These are phyloP conservation scores for Alternaria atra DNA, from an alignment of 2,329 filamentous ascomycete genomes.

Conservation along the genomic window DNA sequence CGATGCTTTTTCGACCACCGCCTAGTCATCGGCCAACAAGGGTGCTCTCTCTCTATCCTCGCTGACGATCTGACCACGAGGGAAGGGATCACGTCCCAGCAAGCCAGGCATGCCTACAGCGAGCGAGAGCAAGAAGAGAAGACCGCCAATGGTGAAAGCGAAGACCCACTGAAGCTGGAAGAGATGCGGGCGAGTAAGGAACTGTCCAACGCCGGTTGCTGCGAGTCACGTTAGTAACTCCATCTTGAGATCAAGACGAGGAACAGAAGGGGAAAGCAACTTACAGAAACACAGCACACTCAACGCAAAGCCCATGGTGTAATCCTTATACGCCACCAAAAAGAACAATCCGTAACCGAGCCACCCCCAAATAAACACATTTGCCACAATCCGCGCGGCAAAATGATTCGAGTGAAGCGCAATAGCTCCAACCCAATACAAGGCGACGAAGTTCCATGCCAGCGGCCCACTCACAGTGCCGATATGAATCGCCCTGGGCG, in stretches of 20 bases:
- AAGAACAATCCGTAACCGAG: constrained; percentile 80
- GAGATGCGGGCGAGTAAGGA: constrained; percentile 73
- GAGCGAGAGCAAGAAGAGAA: constrained; percentile 75
- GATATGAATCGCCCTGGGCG: constrained; percentile 78
- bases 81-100: constrained; percentile 67
- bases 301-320: constrained; percentile 80
- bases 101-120: constrained; percentile 70
- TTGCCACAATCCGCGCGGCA: constrained; percentile 80
- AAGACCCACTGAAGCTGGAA: constrained; percentile 93
- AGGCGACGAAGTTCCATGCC: constrained; percentile 84
- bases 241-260: background rate
- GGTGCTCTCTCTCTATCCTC: constrained; percentile 65
- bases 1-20: background rate
- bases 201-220: constrained; percentile 79
- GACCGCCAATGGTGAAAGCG: constrained; percentile 80
- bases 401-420: constrained; percentile 74
- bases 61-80: constrained; percentile 53
- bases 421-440: constrained; percentile 90
- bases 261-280: constrained; percentile 36
- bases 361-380: constrained; percentile 88
- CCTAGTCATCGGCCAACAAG: constrained; percentile 54
- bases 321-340: constrained; percentile 76
- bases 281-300: constrained; percentile 75
- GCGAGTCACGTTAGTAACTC: constrained; percentile 5
- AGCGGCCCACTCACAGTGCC: constrained; percentile 79